A percentile compares a stretch with the other conserved stretches of the same genome.
phyloP scores from a whole-genome alignment of 495 filamentous ascomycete species.

The Lasiosphaeris hirsuta region DNA sequence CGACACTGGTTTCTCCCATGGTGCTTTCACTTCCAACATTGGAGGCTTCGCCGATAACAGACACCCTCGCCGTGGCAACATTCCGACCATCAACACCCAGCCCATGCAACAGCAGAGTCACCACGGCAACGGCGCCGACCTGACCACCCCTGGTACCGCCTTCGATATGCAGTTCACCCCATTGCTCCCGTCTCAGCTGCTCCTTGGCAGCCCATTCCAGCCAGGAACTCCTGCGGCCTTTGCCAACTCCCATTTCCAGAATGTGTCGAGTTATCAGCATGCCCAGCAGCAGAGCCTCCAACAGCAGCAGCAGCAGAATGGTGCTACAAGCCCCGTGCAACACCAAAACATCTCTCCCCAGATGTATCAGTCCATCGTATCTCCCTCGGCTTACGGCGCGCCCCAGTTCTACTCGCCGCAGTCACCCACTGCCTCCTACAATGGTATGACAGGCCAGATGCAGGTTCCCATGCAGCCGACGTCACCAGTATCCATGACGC shows the following conservation, averaged over 20 bases:
- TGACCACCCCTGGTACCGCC: conserved; percentile 81
- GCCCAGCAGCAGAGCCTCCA: conserved; percentile 58
- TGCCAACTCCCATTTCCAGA: conserved; percentile 85
- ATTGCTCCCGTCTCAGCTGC: conserved; percentile 86
- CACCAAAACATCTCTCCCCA: conserved; percentile 59
- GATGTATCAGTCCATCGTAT: conserved; percentile 73
- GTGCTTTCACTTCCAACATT: conserved; percentile 79
- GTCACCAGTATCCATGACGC: conserved; percentile 68
- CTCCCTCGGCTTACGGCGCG: conserved; percentile 68
- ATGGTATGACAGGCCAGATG: conserved; percentile 58
- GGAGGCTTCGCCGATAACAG: conserved; percentile 72
- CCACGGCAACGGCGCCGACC: conserved; percentile 56
- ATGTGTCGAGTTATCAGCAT: conserved; percentile 72
- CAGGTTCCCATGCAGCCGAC: conserved; percentile 46
- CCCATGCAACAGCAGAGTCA: conserved; percentile 41
- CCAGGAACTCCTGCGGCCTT: conserved; percentile 89
- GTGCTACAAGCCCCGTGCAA: conserved; percentile 48
- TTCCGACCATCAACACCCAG: conserved; percentile 89
- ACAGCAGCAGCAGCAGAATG: conserved; percentile 56
- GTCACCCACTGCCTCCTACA: conserved; percentile 77
- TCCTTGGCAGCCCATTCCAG: conserved; percentile 95
- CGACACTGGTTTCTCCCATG: conserved; percentile 87
- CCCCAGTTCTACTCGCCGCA: conserved; percentile 77
- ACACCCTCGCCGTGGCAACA: conserved; percentile 76
- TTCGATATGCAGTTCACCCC: conserved; percentile 99